Evolutionary conservation across 2,329 filamentous ascomycete species (phyloP).

Genomic region (Beauveria bassiana): DNA sequence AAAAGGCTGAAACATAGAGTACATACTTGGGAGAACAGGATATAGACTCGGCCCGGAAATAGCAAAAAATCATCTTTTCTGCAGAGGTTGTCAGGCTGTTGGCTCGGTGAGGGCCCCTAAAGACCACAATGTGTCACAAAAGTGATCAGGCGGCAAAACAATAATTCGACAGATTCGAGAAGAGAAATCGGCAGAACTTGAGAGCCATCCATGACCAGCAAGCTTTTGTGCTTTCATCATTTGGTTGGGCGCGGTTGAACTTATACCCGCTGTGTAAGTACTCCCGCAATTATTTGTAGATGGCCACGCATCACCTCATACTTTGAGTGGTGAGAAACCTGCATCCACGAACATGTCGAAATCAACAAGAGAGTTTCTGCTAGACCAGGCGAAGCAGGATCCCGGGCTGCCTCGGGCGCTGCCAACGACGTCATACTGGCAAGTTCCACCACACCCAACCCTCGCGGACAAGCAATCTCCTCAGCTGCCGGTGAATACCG

Average conservation of each 20-base stretch:
- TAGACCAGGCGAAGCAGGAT: constrained; percentile 11
- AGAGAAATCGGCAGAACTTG: no score
- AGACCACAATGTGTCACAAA: no score
- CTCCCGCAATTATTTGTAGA: background rate
- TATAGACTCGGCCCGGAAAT: no score
- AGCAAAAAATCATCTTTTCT: no score
- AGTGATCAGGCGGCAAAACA: no score
- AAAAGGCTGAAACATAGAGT: background rate
- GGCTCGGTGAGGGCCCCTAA: no score
- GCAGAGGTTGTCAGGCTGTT: no score
- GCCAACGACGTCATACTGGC: constrained; percentile 21
- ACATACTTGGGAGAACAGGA: background rate
- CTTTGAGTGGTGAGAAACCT: background rate
- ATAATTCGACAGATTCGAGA: no score
- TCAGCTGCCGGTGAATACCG: constrained; percentile 14
- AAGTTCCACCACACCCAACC: constrained; percentile 18
- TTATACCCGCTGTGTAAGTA: background rate
- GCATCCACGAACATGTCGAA: background rate
- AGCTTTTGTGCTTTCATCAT: no score
- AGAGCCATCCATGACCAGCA: no score
- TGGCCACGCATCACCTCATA: background rate
- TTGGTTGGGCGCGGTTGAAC: background rate
- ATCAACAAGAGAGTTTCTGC: background rate
- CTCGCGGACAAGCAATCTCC: constrained; percentile 18
- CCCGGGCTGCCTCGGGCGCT: constrained; percentile 18